Conservation (phyloP, 257 asterid species). For the Ocimum tenuiflorum region DNA sequence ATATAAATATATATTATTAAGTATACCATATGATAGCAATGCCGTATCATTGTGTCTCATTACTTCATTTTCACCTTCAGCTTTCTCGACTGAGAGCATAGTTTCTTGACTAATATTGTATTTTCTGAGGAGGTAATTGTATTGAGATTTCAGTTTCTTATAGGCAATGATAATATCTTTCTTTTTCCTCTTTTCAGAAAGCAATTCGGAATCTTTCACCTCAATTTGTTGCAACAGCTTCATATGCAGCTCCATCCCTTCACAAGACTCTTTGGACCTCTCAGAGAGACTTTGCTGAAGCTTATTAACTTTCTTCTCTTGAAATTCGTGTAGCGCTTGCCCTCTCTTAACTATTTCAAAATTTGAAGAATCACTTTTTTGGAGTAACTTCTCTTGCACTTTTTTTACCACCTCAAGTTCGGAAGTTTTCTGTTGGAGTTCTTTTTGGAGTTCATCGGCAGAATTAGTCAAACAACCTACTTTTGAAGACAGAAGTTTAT, state of each 20-base stretch:
- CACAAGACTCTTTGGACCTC: constrained; percentile 45
- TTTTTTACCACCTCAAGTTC: constrained; percentile 46
- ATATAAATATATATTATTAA: constrained; percentile 1
- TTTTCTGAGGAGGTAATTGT: constrained; percentile 45
- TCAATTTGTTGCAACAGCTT: constrained; percentile 65
- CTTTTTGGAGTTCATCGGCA: constrained; percentile 41
- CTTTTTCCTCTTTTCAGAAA: constrained; percentile 47
- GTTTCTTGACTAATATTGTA: constrained; percentile 43
- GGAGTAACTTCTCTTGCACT: constrained; percentile 40
- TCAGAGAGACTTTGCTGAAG: constrained; percentile 41
- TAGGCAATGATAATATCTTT: constrained; percentile 27
- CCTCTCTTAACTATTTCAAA: constrained; percentile 41
- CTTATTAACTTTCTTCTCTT: constrained; percentile 43
- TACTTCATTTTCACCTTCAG: constrained; percentile 37
- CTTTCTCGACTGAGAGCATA: constrained; percentile 28
- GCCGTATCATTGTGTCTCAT: constrained; percentile 36
- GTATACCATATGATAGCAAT: constrained; percentile 37
- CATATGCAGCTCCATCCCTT: constrained; percentile 59
- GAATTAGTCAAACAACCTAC: constrained; percentile 25
- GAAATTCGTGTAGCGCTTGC: constrained; percentile 43
- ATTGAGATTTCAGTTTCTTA: constrained; percentile 64
- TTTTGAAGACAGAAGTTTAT: constrained; percentile 34
- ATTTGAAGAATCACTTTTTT: constrained; percentile 31
- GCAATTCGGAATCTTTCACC: constrained; percentile 55
- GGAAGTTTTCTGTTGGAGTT: constrained; percentile 32